These are phyloP conservation scores for Sequoiadendron giganteum DNA, from an alignment of 75 land plant genomes.

Conservation along the genomic window DNA sequence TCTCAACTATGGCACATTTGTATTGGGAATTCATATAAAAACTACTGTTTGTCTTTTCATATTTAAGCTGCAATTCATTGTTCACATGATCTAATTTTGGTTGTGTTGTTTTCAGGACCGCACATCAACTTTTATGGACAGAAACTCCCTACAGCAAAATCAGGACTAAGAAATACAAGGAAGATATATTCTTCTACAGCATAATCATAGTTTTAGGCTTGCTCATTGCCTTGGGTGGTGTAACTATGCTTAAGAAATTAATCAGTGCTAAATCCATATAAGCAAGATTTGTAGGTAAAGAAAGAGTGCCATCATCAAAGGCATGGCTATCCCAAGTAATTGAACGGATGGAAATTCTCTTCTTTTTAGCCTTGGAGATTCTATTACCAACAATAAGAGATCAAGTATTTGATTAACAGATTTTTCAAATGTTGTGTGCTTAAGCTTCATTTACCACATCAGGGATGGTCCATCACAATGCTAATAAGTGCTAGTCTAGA, in stretches of 20 bases:
- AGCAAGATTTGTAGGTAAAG: not conserved
- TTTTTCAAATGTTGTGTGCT: not conserved
- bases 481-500: not conserved
- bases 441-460: not conserved
- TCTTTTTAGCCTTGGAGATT: not conserved
- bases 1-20: not conserved
- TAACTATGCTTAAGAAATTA: slow-evolving; percentile 9
- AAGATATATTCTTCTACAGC: slow-evolving; percentile 22
- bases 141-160: slow-evolving; percentile 25
- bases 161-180: slow-evolving; percentile 28
- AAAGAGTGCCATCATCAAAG: not conserved
- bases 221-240: slow-evolving; percentile 12
- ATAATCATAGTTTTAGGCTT: slow-evolving; percentile 18
- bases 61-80: not conserved
- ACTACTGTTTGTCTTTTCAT: not conserved
- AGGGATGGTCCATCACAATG: not conserved
- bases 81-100: not conserved
- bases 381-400: not conserved
- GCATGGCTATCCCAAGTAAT: not conserved
- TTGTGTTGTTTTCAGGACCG: slow-evolving; percentile 20
- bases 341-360: not conserved
- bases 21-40: not conserved
- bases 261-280: not conserved
- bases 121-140: slow-evolving; percentile 40
- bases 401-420: not conserved